These are phyloP conservation scores for Asterochloris sp. DNA, from an alignment of 139 green algal species.

Conservation along the genomic window DNA sequence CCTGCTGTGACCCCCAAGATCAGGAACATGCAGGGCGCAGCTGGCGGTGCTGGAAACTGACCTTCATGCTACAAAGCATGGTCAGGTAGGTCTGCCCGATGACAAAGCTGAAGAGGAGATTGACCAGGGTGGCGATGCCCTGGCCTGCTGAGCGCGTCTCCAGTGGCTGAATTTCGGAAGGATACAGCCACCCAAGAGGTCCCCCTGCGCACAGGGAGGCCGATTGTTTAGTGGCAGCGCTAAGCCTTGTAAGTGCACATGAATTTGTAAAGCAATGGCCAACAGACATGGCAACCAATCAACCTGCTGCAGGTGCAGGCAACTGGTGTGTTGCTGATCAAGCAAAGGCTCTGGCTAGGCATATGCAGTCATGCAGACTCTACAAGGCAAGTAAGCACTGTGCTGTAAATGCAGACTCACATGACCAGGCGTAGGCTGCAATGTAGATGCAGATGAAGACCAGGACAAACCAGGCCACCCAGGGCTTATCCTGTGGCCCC, in stretches of 20 bases:
- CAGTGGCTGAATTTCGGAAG: slow-evolving; percentile 54
- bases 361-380: neutral
- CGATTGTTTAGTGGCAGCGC: too few species aligned
- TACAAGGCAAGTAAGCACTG: too few species aligned
- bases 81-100: slow-evolving; percentile 62
- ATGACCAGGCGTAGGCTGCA: slow-evolving; percentile 61
- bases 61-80: slow-evolving; percentile 24
- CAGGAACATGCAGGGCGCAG: neutral
- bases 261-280: too few species aligned
- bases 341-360: too few species aligned
- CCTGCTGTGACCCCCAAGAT: too few species aligned
- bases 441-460: slow-evolving; percentile 40
- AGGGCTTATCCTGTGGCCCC: slow-evolving; percentile 2
- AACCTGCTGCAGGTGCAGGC: too few species aligned
- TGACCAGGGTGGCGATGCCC: slow-evolving; percentile 43
- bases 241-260: too few species aligned
- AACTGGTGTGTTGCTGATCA: too few species aligned
- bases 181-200: slow-evolving; percentile 69
- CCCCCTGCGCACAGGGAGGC: slow-evolving; percentile 26
- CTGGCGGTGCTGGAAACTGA: neutral
- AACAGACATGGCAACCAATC: too few species aligned
- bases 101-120: slow-evolving; percentile 65
- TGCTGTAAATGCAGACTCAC: slow-evolving; percentile 24
- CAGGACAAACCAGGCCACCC: slow-evolving; percentile 26
- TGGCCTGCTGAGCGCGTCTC: slow-evolving; percentile 44